A percentile compares a stretch with the other conserved stretches of the same genome.
phyloP scores from a whole-genome alignment of 2,329 filamentous ascomycete genomes.

The Cordyceps militaris region DNA sequence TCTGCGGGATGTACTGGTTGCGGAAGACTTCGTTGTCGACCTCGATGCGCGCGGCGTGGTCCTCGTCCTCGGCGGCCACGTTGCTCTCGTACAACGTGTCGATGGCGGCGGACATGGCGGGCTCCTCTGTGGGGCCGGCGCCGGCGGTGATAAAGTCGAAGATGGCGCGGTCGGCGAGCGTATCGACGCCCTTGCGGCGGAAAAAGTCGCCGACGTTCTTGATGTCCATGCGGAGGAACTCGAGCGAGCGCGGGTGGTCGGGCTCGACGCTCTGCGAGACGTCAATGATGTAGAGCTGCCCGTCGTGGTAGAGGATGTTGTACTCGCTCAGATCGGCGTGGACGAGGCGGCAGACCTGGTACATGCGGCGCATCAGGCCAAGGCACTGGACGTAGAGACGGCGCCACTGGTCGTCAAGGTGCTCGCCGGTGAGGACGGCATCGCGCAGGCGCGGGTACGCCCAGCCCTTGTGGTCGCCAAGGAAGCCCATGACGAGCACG shows the following conservation, averaged over 20 bases:
- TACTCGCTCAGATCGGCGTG: constrained; percentile 98
- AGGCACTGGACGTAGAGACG: constrained; percentile 76
- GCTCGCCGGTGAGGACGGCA: constrained; percentile 63
- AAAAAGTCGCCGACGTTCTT: constrained; percentile 97
- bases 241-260: constrained; percentile 84
- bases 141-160: constrained; percentile 74
- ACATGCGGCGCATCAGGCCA: constrained; percentile 85
- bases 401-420: constrained; percentile 66
- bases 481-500: constrained; percentile 88
- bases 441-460: constrained; percentile 86
- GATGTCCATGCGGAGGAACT: constrained; percentile 96
- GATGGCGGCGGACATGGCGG: constrained; percentile 53
- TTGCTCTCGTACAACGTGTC: constrained; percentile 59
- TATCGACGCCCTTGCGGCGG: constrained; percentile 74
- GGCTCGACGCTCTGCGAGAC: constrained; percentile 97
- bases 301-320: constrained; percentile 85
- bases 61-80: constrained; percentile 41
- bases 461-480: constrained; percentile 80
- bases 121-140: constrained; percentile 53
- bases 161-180: constrained; percentile 67
- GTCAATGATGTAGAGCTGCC: constrained; percentile 86
- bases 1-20: constrained; percentile 94
- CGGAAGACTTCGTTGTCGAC: constrained; percentile 89
- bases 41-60: constrained; percentile 53
- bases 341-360: constrained; percentile 84